A percentile compares a stretch with the other conserved stretches of the same genome.
phyloP scores from a whole-genome alignment of 495 filamentous ascomycete genomes.

The Penicillium atrosanguineum region DNA sequence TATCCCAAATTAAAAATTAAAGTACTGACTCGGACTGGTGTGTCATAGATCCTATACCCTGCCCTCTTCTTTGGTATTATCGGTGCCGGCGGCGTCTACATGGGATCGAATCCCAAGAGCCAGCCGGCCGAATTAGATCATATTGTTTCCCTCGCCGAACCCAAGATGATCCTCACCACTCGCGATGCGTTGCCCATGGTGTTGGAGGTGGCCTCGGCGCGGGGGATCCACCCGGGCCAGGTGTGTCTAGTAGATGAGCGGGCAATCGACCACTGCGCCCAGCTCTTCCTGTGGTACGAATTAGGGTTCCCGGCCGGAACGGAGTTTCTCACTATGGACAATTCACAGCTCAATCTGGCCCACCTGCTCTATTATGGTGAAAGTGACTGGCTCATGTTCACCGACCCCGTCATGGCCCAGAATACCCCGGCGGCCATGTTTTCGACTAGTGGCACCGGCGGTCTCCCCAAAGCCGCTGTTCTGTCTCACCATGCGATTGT shows the following conservation, averaged over 20 bases:
- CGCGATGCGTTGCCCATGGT: slow-evolving; percentile 23
- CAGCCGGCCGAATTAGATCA: slow-evolving; percentile 33
- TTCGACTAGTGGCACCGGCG: slow-evolving; percentile 57
- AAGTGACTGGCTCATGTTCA: slow-evolving; percentile 52
- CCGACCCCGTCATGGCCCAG: slow-evolving; percentile 41
- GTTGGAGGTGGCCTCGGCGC: slow-evolving; percentile 23
- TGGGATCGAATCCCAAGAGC: slow-evolving; percentile 37
- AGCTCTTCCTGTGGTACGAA: slow-evolving; percentile 30
- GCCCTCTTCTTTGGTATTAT: slow-evolving; percentile 47
- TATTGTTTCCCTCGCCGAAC: slow-evolving; percentile 26
- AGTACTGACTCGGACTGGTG: slow-evolving; percentile 8
- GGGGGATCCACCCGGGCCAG: slow-evolving; percentile 45
- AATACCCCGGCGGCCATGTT: slow-evolving; percentile 52
- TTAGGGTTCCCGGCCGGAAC: slow-evolving; percentile 21
- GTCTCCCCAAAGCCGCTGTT: slow-evolving; percentile 57
- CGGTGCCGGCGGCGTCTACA: slow-evolving; percentile 43
- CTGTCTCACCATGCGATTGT: slow-evolving; percentile 52
- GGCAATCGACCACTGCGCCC: slow-evolving; percentile 33
- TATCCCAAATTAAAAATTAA: no score
- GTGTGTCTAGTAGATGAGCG: slow-evolving; percentile 50
- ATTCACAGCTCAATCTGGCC: slow-evolving; percentile 31
- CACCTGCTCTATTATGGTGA: slow-evolving; percentile 50
- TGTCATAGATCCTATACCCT: slow-evolving; percentile 45
- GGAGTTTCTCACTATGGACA: slow-evolving; percentile 18
- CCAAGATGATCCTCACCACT: slow-evolving; percentile 33